Evolutionary conservation across 768 basidiomycete genomes (phyloP).

Genomic region (Phylloporus sp.): DNA sequence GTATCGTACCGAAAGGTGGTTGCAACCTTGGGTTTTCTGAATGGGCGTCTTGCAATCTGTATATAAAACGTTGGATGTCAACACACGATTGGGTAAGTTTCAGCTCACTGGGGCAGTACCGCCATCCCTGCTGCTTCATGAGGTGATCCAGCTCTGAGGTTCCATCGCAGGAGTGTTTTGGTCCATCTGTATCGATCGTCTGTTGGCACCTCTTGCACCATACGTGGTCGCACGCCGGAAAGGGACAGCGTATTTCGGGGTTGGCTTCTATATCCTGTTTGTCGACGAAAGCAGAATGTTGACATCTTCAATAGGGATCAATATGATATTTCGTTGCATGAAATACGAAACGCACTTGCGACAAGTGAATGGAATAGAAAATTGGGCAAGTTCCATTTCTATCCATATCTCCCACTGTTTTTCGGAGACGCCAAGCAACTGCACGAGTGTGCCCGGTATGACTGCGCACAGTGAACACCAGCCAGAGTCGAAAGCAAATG

Average conservation of each 20-base stretch:
- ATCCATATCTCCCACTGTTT: conserved; percentile 40
- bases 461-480: conserved; percentile 24
- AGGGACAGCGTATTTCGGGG: conserved; percentile 46
- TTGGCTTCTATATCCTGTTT: conserved; percentile 40
- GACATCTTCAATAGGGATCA: conserved; percentile 39
- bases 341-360: conserved; percentile 38
- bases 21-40: conserved; percentile 50
- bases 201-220: conserved; percentile 65
- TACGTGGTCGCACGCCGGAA: conserved; percentile 42
- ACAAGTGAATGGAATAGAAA: conserved; percentile 44
- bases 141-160: conserved; percentile 48
- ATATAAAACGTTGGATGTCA: neutral
- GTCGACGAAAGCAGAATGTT: conserved; percentile 48
- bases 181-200: conserved; percentile 29
- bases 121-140: conserved; percentile 55
- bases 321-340: neutral
- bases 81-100: neutral
- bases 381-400: conserved; percentile 44
- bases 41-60: conserved; percentile 47
- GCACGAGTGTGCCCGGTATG: conserved; percentile 35
- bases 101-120: conserved; percentile 52
- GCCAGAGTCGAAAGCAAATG: neutral
- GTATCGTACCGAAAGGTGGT: conserved; percentile 53
- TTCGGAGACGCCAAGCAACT: conserved; percentile 43
- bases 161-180: conserved; percentile 56